Evolutionary conservation across 1,139 yeast genomes (phyloP).

Genomic region (Tardiomyces digboiensis): DNA sequence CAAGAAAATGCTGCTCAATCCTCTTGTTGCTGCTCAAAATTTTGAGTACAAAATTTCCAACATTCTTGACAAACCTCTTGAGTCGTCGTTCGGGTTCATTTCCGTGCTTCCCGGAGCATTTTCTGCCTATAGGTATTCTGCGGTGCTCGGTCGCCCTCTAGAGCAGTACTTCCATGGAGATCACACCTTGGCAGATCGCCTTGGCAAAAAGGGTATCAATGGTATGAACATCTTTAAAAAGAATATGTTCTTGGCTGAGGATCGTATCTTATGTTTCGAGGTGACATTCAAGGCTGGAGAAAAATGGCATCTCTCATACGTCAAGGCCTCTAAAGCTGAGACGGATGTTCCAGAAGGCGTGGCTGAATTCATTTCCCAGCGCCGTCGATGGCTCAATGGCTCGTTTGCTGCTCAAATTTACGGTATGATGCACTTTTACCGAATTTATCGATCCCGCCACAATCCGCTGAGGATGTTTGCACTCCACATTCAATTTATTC

Average conservation of each 20-base stretch:
- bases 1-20: constrained; percentile 44
- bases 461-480: constrained; percentile 58
- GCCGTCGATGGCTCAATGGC: constrained; percentile 96
- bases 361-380: constrained; percentile 79
- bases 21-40: constrained; percentile 86
- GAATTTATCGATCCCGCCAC: constrained; percentile 74
- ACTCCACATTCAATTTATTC: constrained; percentile 67
- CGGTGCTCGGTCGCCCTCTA: constrained; percentile 74
- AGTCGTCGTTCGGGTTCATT: constrained; percentile 81
- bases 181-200: constrained; percentile 35
- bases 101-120: constrained; percentile 91
- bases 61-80: constrained; percentile 84
- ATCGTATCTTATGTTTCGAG: constrained; percentile 90
- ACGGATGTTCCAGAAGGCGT: constrained; percentile 92
- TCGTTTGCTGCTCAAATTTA: constrained; percentile 94
- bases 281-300: constrained; percentile 70
- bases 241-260: constrained; percentile 94
- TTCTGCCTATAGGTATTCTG: constrained; percentile 78
- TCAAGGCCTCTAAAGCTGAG: constrained; percentile 86
- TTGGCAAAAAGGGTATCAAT: constrained; percentile 38
- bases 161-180: constrained; percentile 92
- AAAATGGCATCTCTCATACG: constrained; percentile 82
- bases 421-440: constrained; percentile 61
- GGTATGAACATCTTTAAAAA: constrained; percentile 72
- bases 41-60: constrained; percentile 92